phyloP scores from a whole-genome alignment of 148 eudicot genomes.

The Vaccinium corymbosum region DNA sequence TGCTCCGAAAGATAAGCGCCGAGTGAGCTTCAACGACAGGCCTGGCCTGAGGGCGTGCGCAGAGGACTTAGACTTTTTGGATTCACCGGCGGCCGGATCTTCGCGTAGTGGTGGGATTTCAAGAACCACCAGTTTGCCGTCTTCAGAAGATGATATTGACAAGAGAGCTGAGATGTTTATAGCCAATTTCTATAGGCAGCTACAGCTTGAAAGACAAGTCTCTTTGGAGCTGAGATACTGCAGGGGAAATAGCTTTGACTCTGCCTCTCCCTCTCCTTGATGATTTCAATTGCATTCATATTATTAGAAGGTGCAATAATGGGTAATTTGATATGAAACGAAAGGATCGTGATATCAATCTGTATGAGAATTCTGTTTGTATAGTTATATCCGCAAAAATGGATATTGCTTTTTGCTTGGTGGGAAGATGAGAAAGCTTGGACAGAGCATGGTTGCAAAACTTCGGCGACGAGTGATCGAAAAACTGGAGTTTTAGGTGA shows the following conservation, averaged over 20 bases:
- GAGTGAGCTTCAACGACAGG: slow-evolving; percentile 33
- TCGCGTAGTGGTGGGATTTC: slow-evolving; percentile 6
- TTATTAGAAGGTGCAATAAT: neutral
- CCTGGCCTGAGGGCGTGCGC: slow-evolving; percentile 29
- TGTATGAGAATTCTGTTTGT: neutral
- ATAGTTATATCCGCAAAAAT: neutral
- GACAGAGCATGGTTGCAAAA: neutral
- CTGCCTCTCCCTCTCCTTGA: slow-evolving; percentile 10
- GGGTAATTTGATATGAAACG: neutral
- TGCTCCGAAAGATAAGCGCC: slow-evolving; percentile 11
- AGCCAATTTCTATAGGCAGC: slow-evolving; percentile 58
- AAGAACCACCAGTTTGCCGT: slow-evolving; percentile 31
- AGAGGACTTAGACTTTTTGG: neutral
- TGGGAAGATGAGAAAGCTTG: neutral
- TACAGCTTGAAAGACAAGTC: slow-evolving; percentile 58
- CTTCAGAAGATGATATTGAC: slow-evolving; percentile 54
- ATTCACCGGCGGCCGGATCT: slow-evolving; percentile 9
- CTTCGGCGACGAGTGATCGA: neutral
- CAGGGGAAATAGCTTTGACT: slow-evolving; percentile 31
- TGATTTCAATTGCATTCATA: neutral
- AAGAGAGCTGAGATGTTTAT: slow-evolving; percentile 66
- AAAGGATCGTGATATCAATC: neutral
- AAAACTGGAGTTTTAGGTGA: neutral
- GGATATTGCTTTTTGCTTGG: neutral
- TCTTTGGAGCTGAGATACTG: slow-evolving; percentile 63